A percentile compares a stretch with the other conserved stretches of the same genome.
Conservation (phyloP, 495 filamentous ascomycete species). For the Xylaria scruposa region DNA sequence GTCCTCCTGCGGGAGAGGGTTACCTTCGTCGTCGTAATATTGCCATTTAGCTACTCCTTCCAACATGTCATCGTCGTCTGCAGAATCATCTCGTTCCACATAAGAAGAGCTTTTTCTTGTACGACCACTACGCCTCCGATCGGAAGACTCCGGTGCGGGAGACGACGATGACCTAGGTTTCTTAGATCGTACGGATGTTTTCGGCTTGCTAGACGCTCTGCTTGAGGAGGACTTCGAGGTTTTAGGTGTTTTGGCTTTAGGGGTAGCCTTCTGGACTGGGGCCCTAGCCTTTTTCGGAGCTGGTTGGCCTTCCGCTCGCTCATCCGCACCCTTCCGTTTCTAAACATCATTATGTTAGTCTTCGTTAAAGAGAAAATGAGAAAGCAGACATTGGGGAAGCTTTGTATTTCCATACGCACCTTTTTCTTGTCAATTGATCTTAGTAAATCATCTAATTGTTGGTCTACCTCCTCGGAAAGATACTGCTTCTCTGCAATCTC, state of each 20-base stretch:
- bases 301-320: conserved; percentile 46
- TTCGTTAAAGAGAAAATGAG: neutral
- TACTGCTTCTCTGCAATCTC: conserved; percentile 83
- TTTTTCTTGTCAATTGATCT: conserved; percentile 61
- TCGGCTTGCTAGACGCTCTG: conserved; percentile 41
- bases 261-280: conserved; percentile 33
- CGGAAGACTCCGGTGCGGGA: conserved; percentile 35
- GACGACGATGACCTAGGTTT: conserved; percentile 40
- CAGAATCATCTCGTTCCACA: conserved; percentile 58
- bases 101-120: conserved; percentile 50
- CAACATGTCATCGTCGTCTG: conserved; percentile 64
- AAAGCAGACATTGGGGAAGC: conserved; percentile 1
- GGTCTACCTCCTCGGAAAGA: conserved; percentile 82
- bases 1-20: conserved; percentile 30
- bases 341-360: conserved; percentile 33
- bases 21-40: conserved; percentile 47
- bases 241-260: conserved; percentile 42
- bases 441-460: conserved; percentile 71
- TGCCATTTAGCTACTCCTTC: conserved; percentile 63
- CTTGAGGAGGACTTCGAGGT: conserved; percentile 39
- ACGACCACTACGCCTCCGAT: conserved; percentile 61
- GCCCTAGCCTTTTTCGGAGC: conserved; percentile 47
- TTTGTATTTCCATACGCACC: conserved; percentile 41
- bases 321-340: conserved; percentile 58
- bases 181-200: conserved; percentile 46